Conservation (phyloP, 1,284 basidiomycete genomes). For the Moniliella sp. region DNA sequence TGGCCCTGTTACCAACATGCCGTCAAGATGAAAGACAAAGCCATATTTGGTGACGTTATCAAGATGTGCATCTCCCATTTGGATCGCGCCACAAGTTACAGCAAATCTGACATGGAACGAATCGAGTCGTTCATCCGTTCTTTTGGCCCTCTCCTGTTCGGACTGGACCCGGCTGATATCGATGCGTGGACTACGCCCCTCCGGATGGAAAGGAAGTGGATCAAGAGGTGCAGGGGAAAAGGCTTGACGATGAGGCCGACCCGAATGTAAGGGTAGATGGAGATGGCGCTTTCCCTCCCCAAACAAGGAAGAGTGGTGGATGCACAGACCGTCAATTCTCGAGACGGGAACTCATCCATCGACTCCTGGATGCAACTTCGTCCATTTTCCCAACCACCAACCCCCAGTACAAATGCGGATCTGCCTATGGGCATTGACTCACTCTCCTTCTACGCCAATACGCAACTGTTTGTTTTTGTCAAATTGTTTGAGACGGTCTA, state of each 20-base stretch:
- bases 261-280: constrained; percentile 17
- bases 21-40: constrained; percentile 55
- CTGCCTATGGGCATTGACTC: constrained; percentile 7
- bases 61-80: constrained; percentile 75
- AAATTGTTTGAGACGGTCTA: constrained; percentile 62
- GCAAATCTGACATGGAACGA: constrained; percentile 52
- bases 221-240: no score
- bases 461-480: constrained; percentile 70
- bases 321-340: no score
- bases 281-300: no score
- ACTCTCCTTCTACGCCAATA: constrained; percentile 64
- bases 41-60: constrained; percentile 63
- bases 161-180: no score
- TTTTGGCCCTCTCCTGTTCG: constrained; percentile 66
- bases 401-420: neutral
- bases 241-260: no score
- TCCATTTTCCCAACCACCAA: neutral
- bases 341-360: no score
- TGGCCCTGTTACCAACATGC: constrained; percentile 45
- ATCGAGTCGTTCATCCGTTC: constrained; percentile 65
- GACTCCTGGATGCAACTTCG: no score
- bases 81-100: constrained; percentile 56
- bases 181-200: no score
- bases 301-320: no score
- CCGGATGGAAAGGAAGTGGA: neutral